phyloP scores from a whole-genome alignment of 176 grass and related monocot genomes.

The Carex kokanica region DNA sequence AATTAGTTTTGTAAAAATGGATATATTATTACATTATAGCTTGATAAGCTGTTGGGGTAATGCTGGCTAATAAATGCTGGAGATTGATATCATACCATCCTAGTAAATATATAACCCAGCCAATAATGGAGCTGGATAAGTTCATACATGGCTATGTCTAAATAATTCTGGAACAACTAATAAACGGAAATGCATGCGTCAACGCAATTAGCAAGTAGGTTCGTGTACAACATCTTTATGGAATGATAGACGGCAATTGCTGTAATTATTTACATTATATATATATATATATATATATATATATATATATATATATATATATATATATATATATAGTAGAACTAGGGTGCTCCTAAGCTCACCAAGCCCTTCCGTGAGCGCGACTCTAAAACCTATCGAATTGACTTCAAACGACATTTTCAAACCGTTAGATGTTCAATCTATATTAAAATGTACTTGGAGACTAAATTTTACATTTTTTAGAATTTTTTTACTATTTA shows the following conservation, averaged over 20 bases:
- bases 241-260: not conserved
- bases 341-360: too few relatives aligned
- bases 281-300: not conserved
- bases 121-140: slow-evolving; percentile 3
- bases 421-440: too few relatives aligned
- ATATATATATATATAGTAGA: too few relatives aligned
- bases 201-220: not conserved
- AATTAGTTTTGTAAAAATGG: not conserved
- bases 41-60: not conserved
- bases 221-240: not conserved
- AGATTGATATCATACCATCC: not conserved
- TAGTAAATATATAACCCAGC: not conserved
- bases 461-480: too few relatives aligned
- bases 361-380: too few relatives aligned
- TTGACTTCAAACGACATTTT: too few relatives aligned
- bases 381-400: too few relatives aligned
- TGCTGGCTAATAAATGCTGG: not conserved
- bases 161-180: slow-evolving; percentile 1
- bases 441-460: too few relatives aligned
- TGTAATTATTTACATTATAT: not conserved
- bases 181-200: not conserved
- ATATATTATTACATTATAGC: not conserved
- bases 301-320: too few relatives aligned
- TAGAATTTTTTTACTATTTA: too few relatives aligned
- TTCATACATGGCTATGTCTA: not conserved